Conservation (phyloP, 257 asterid genomes). For the Primulina tabacum region DNA sequence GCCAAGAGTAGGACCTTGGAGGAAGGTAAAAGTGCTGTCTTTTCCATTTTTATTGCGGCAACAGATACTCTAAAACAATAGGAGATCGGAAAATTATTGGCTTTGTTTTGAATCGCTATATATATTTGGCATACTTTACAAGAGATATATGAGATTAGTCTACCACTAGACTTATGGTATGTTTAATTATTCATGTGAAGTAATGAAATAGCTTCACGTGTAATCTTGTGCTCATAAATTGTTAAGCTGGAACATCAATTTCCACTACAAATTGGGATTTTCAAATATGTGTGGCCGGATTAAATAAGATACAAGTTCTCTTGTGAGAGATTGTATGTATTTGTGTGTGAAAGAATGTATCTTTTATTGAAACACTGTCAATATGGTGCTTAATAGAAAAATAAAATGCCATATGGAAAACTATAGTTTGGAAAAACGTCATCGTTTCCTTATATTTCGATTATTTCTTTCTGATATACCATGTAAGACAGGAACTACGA, state of each 20-base stretch:
- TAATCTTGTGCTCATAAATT: background rate
- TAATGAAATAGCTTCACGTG: background rate
- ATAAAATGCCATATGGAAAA: background rate
- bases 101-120: too few species aligned
- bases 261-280: background rate
- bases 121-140: background rate
- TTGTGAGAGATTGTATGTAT: background rate
- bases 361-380: background rate
- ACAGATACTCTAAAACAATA: background rate
- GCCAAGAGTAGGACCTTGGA: conserved; percentile 96
- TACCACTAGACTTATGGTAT: background rate
- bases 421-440: too few species aligned
- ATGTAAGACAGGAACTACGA: too few species aligned
- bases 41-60: conserved; percentile 3
- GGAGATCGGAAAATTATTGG: background rate
- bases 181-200: background rate
- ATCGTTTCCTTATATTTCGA: background rate
- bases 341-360: background rate
- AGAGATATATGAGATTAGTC: background rate
- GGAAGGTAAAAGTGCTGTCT: conserved; percentile 58
- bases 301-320: background rate
- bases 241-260: background rate
- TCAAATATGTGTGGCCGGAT: background rate
- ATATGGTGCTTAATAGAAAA: background rate
- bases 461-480: background rate